Conservation (phyloP, 1,284 basidiomycete species). For the Moesziomyces antarcticus region DNA sequence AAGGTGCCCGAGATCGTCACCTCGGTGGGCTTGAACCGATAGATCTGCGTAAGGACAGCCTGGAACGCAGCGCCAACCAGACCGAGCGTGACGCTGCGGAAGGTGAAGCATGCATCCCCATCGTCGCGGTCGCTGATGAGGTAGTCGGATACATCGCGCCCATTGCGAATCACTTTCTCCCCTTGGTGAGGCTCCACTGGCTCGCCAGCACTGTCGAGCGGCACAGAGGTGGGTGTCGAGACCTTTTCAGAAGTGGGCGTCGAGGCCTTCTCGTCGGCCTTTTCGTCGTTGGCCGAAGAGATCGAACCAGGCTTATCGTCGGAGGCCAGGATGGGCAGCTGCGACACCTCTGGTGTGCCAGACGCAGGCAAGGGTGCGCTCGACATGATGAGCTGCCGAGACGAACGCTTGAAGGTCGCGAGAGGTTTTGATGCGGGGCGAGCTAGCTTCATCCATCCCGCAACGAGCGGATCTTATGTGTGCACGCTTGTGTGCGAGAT, state of each 20-base stretch:
- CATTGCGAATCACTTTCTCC: conserved; percentile 21
- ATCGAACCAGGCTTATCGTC: conserved; percentile 6
- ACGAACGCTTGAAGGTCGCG: background rate
- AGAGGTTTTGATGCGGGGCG: no score
- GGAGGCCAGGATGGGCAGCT: conserved; percentile 8
- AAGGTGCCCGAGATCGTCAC: conserved; percentile 74
- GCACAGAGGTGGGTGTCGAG: background rate
- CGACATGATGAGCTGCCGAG: conserved; percentile 4
- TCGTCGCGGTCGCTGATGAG: conserved; percentile 76
- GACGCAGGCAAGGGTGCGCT: background rate
- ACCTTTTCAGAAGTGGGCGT: background rate
- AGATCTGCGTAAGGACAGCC: conserved; percentile 70
- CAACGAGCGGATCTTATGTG: no score
- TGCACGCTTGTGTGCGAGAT: no score
- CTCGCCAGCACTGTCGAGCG: background rate
- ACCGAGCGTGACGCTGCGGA: conserved; percentile 74
- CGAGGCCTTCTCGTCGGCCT: background rate
- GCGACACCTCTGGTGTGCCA: conserved; percentile 4
- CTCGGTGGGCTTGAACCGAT: conserved; percentile 75
- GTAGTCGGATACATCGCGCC: conserved; percentile 74
- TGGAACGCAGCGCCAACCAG: conserved; percentile 74
- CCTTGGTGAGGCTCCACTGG: background rate
- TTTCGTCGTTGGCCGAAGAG: conserved; percentile 1
- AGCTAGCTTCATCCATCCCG: no score
- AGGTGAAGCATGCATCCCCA: conserved; percentile 73